phyloP scores from a whole-genome alignment of 768 basidiomycete species.

The Kwoniella dejecticola region DNA sequence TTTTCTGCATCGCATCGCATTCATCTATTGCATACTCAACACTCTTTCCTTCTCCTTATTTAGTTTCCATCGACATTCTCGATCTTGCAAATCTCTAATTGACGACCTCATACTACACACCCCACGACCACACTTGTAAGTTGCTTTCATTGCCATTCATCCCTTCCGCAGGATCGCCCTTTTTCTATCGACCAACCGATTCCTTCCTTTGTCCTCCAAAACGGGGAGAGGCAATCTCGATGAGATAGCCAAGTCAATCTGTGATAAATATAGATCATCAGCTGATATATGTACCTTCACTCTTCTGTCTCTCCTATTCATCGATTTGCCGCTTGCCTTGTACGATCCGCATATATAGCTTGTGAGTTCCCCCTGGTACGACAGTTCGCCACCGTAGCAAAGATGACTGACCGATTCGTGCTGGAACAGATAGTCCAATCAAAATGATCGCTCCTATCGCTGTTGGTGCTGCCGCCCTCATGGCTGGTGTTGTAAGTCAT shows the following conservation, averaged over 20 bases:
- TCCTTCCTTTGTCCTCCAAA: too few relatives aligned
- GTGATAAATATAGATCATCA: too few relatives aligned
- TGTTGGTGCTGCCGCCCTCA: conserved; percentile 31
- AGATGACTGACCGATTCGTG: background rate
- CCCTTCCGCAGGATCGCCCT: too few relatives aligned
- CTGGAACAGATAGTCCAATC: background rate
- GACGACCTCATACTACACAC: background rate
- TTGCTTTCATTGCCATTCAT: background rate
- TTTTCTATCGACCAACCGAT: too few relatives aligned
- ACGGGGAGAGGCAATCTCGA: too few relatives aligned
- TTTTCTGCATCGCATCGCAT: conserved; percentile 12
- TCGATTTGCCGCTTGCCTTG: too few relatives aligned
- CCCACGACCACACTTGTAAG: background rate
- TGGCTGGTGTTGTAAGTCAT: conserved; percentile 37
- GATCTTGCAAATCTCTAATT: background rate
- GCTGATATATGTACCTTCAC: too few relatives aligned
- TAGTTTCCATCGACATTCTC: background rate
- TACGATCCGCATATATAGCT: background rate
- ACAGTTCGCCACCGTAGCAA: background rate
- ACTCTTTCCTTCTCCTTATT: conserved; percentile 5
- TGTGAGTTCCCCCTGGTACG: background rate
- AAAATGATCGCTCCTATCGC: conserved; percentile 31
- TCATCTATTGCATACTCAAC: conserved; percentile 1
- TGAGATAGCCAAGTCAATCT: too few relatives aligned
- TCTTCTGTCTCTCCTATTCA: too few relatives aligned